A percentile compares a stretch with the other conserved stretches of the same genome.
phyloP scores from a whole-genome alignment of 768 basidiomycete species.

The Pholiota conissans region DNA sequence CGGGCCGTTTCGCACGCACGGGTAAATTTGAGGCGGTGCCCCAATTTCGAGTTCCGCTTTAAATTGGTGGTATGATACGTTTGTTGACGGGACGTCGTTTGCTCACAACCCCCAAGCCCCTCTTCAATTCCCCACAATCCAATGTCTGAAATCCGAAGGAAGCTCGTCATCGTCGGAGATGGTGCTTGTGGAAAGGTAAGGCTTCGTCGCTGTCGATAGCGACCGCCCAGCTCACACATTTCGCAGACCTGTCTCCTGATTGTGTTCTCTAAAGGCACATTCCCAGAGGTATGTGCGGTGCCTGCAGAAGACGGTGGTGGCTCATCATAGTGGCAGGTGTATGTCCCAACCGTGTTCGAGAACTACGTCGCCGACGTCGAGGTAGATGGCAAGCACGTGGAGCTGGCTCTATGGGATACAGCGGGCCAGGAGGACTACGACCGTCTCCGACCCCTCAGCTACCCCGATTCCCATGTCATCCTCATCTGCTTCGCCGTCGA shows the following conservation, averaged over 20 bases:
- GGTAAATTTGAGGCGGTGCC: neutral
- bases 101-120: constrained; percentile 7
- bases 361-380: constrained; percentile 99
- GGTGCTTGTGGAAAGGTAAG: constrained; percentile 93
- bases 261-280: constrained; percentile 95
- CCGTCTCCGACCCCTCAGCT: constrained; percentile 94
- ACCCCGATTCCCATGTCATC: constrained; percentile 99
- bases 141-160: constrained; percentile 98
- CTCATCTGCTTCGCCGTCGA: constrained; percentile 99
- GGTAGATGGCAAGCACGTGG: constrained; percentile 97
- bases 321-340: constrained; percentile 63
- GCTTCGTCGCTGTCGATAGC: neutral
- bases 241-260: constrained; percentile 87
- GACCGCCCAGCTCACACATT: constrained; percentile 14
- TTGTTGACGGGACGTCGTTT: constrained; percentile 12
- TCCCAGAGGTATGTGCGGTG: constrained; percentile 74
- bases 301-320: neutral
- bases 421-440: constrained; percentile 99
- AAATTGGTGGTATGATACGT: constrained; percentile 22
- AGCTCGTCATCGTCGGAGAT: constrained; percentile 98
- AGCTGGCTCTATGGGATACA: constrained; percentile 99
- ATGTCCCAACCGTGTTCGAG: constrained; percentile 99
- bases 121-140: constrained; percentile 1
- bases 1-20: neutral
- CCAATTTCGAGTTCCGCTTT: constrained; percentile 21